Evolutionary conservation across 176 grass and related monocot species (phyloP).

Genomic region (Oryza brachyantha): DNA sequence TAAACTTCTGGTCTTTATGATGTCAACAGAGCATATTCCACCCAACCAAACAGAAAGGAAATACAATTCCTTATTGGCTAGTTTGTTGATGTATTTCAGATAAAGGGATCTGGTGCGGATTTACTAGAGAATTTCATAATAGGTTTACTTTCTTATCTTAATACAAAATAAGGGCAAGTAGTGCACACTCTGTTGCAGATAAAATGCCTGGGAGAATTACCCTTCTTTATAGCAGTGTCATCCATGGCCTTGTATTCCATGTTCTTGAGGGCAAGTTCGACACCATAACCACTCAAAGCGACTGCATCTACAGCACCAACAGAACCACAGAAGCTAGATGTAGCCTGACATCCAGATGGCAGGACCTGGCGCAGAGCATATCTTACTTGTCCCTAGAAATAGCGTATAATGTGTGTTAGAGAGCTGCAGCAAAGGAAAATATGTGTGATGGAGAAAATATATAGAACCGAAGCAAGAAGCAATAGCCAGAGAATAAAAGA

Average conservation of each 20-base stretch:
- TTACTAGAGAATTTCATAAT: conserved; percentile 15
- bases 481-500: neutral
- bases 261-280: conserved; percentile 99
- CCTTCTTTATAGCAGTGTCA: conserved; percentile 88
- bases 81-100: neutral
- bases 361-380: conserved; percentile 80
- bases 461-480: conserved; percentile 16
- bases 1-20: neutral
- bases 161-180: conserved; percentile 1
- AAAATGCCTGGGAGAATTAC: conserved; percentile 37
- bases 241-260: conserved; percentile 99
- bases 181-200: conserved; percentile 12
- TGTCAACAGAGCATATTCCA: neutral
- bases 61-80: neutral
- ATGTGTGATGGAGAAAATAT: neutral
- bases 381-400: conserved; percentile 77
- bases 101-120: neutral
- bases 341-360: conserved; percentile 73
- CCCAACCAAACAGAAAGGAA: neutral
- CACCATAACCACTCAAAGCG: conserved; percentile 92
- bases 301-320: conserved; percentile 85
- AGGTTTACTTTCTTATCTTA: neutral
- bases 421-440: conserved; percentile 7
- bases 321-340: conserved; percentile 75
- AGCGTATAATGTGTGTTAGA: conserved; percentile 32